Base-by-base conservation (phyloP, 306 rosid genomes). In the Lotus japonicus region DNA sequence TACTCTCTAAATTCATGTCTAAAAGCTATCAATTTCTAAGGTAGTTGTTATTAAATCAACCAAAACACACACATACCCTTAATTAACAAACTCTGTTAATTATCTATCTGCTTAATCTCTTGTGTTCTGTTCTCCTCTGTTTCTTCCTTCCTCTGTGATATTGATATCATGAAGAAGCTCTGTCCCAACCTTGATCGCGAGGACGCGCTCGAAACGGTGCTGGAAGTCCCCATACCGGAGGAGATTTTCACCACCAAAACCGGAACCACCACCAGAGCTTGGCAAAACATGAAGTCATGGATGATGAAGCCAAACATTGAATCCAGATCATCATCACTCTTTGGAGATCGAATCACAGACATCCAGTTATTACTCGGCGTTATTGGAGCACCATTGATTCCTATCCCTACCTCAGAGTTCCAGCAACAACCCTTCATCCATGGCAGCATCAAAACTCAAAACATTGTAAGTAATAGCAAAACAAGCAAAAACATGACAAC, bases 151-250 rank as follows among this genome's bases (percentile, higher is more conserved):
- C 15, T 44, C 35, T 53, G 23, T 1, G 31, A 26, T 50, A 13
- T 21, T 1, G 31, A 26, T 50, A 13, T 21, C 8, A 95, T 95
- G 99, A 90, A 88, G 95, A 95, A 84, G 71, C 88, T 87, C 0
- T 90, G 92, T 71, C 97, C 95, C 2, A 95, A 95, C 58, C 86
- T 84, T 63, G 90, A 89, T 69, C 81, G 84, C 2, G 95, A 95
- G 63, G 87, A 88, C 51, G 90, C 87, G 6, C 96, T 95, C 14
- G 96, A 95, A 50, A 95, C 99, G 0, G 99, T 95, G 55, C 91
- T 95, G 0, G 99, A 95, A 66, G 96, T 95, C 33, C 99, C 97
- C 11, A 72, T 95, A 8, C 99, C 97, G 0, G 99, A 95, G 28
- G 99, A 95, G 60, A 88, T 87, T 78, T 84, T 88, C 42, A 56